A percentile compares a stretch with the other conserved stretches of the same genome.
phyloP scores from a whole-genome alignment of 495 filamentous ascomycete species.

The Aspergillus haitiensis region DNA sequence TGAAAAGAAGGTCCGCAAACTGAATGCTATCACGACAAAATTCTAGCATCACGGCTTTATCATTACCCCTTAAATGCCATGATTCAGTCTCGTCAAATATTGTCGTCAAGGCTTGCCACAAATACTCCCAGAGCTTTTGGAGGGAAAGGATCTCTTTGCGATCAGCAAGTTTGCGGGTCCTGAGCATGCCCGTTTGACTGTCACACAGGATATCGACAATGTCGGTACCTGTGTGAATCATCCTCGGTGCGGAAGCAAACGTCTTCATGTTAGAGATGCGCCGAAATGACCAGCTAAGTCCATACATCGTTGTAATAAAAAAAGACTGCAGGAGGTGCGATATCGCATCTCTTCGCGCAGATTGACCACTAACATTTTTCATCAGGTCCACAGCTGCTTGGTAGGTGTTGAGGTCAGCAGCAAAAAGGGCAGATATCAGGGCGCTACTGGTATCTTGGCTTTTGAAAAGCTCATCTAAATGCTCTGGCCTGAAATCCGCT shows the following conservation, averaged over 20 bases:
- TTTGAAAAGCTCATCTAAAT: conserved; percentile 64
- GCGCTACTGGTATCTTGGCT: conserved; percentile 62
- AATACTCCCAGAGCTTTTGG: conserved; percentile 73
- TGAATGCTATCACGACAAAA: conserved; percentile 94
- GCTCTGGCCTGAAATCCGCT: conserved; percentile 64
- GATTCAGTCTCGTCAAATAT: conserved; percentile 81
- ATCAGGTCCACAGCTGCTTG: conserved; percentile 76
- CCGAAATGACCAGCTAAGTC: conserved; percentile 59
- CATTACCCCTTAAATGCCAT: conserved; percentile 68
- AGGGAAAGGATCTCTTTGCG: conserved; percentile 62
- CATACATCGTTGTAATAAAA: conserved; percentile 61
- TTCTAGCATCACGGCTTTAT: conserved; percentile 77
- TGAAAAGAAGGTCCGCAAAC: conserved; percentile 80
- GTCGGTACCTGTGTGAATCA: conserved; percentile 72
- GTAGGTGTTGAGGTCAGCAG: conserved; percentile 65
- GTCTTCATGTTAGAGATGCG: conserved; percentile 56
- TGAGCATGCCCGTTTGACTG: conserved; percentile 72
- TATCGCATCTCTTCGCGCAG: conserved; percentile 70
- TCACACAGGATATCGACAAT: conserved; percentile 83
- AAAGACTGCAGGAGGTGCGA: conserved; percentile 63
- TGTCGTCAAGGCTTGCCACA: conserved; percentile 75
- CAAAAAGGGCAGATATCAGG: conserved; percentile 68
- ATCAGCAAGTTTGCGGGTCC: conserved; percentile 59
- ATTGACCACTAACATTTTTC: conserved; percentile 72
- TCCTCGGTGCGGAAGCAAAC: conserved; percentile 65